Base-by-base conservation (phyloP, 805 yeast genomes). In the Candida anglica region DNA sequence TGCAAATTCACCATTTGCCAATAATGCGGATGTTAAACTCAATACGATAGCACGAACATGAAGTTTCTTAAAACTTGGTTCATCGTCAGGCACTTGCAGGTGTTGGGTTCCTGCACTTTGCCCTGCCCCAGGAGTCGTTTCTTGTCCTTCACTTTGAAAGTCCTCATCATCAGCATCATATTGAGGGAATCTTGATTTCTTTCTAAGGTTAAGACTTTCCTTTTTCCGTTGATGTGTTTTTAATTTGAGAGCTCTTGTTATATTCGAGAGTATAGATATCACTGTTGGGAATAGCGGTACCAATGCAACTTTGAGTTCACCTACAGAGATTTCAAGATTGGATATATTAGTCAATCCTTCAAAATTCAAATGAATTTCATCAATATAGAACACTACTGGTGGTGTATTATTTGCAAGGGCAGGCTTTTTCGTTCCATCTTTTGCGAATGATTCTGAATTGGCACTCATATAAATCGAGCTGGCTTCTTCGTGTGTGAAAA, bases 401-500 rank as follows among this genome's bases (percentile, higher is more conserved):
- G 48, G 43, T 0, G 34, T 38, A 5, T 35, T 10, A 10, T 32
- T 17, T 2, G 30, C 11, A 4, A 30, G 24, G 27, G 25, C 15
- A 11, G 27, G 16, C 19, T 24, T 20, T 3, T 26, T 20, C 10
- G 18, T 28, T 15, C 36, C 34, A 6, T 33, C 34, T 31, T 26
- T 15, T 35, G 44, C 52, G 31, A 69, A 60, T 2, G 76, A 50
- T 32, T 73, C 69, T 0, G 86, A 77, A 8, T 81, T 66, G 2
- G 95, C 94, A 56, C 94, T 85, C 89, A 85, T 78, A 50, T 84
- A 86, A 14, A 86, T 70, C 3, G 88, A 79, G 30, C 77, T 70
- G 1, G 86, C 82, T 36, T 81, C 83, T 32, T 74, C 78, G 34
- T 76, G 81, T 1, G 91, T 77, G 49, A 79, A 81, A 23, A 79